Base-by-base conservation (phyloP, 768 basidiomycete species). In the Zangia roseola region DNA sequence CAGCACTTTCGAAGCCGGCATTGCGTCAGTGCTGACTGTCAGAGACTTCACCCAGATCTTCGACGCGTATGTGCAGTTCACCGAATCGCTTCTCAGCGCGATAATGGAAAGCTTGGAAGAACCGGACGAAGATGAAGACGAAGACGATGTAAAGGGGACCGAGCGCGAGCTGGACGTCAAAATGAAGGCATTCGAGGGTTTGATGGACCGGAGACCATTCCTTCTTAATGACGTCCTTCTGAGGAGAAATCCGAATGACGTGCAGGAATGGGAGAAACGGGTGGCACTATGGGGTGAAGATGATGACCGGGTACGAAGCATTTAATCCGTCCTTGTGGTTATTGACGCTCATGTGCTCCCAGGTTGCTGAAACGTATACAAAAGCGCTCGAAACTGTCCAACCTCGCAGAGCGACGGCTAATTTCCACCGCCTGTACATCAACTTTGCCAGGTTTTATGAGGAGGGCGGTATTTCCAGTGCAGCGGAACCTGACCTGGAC, bases 251-350 rank as follows among this genome's bases (percentile, higher is more conserved):
- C 91, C 92, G 5, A 91, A 97, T 58, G 97, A 99, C 60, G 97
- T 98, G 2, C 93, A 97, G 57, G 97, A 99, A 66, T 99, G 97
- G 97, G 97, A 98, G 73, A 99, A 99, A 70, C 77, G 95, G 30
- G 82, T 98, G 17, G 94, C 94, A 2, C 70, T 98, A 23, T 95
- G 84, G 80, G 97, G 89, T 3, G 86, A 94, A 45, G 82, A 97
- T 56, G 94, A 99, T 61, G 91, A 88, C 57, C 95, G 94, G 77
- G 94, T 91, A 54, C 14, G 68, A 23, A 43, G 17, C 12, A 2
- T 24, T 30, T 25, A n/a, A 23, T 12, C 7, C 19, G 24, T 9
- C 43, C 13, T 25, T 17, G 44, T 28, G 26, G 28, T n/a, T 19
- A 41, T 43, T 37, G 19, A 46, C 43, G 26, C 33, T 39, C 21